Percentiles rank a stretch among this genome's conserved stretches.
phyloP scores from a whole-genome alignment of 176 grass and related monocot genomes.

The Ampelocalamus luodianensis region DNA sequence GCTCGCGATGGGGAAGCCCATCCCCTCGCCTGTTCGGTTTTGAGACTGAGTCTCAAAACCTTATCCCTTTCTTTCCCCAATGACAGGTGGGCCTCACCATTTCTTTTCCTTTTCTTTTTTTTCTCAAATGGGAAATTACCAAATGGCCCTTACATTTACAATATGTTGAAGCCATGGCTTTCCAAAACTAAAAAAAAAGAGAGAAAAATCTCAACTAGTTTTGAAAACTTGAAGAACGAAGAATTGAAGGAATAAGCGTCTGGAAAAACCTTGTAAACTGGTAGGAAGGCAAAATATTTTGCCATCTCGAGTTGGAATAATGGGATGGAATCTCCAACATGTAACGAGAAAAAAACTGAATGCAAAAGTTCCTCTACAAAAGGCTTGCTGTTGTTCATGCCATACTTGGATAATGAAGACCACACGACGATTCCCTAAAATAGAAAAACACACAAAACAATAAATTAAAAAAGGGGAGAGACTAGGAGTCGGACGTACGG shows the following conservation, averaged over 20 bases:
- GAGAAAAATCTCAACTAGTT: not conserved
- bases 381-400: not conserved
- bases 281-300: not conserved
- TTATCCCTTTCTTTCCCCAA: no score
- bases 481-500: no score
- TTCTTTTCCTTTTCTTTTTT: no score
- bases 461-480: not conserved
- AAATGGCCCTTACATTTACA: no score
- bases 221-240: not conserved
- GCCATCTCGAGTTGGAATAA: not conserved
- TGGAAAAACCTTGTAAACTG: not conserved
- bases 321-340: not conserved
- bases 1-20: no score
- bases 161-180: not conserved
- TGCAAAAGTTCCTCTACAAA: not conserved
- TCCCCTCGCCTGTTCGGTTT: no score
- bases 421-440: not conserved
- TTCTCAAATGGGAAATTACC: no score
- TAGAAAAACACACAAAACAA: not conserved
- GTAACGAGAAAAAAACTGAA: not conserved
- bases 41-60: no score
- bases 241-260: not conserved
- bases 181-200: not conserved
- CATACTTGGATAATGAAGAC: not conserved
- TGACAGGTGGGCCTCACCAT: no score